These are phyloP conservation scores for Sabuloglossum arenarium DNA, from an alignment of 495 filamentous ascomycete species.

Conservation along the genomic window DNA sequence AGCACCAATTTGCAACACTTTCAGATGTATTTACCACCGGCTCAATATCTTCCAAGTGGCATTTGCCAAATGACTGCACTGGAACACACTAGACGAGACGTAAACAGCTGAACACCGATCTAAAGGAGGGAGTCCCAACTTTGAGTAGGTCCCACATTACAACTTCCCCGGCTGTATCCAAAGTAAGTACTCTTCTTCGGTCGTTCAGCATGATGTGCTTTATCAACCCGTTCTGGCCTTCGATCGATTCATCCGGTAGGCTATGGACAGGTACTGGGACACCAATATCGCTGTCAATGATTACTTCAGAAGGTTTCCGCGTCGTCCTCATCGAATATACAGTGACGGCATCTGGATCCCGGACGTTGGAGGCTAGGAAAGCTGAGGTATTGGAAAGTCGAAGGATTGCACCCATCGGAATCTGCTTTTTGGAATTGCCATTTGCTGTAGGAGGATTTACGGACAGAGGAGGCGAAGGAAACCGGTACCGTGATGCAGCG, in stretches of 20 bases:
- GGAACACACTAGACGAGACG: slow-evolving; percentile 43
- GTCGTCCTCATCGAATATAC: slow-evolving; percentile 25
- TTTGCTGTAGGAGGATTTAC: slow-evolving; percentile 10
- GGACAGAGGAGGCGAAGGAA: slow-evolving; percentile 11
- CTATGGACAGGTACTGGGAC: slow-evolving; percentile 44
- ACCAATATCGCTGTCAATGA: slow-evolving; percentile 32
- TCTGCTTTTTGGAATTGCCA: slow-evolving; percentile 32
- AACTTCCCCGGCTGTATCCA: slow-evolving; percentile 94
- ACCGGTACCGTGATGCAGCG: slow-evolving; percentile 19
- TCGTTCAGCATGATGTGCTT: slow-evolving; percentile 89
- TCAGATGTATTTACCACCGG: slow-evolving; percentile 73
- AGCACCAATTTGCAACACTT: slow-evolving; percentile 85
- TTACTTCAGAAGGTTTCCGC: slow-evolving; percentile 39
- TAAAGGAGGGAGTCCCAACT: slow-evolving; percentile 22
- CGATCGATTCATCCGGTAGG: slow-evolving; percentile 69
- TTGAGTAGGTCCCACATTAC: slow-evolving; percentile 82
- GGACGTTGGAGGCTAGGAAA: slow-evolving; percentile 31
- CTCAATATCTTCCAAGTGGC: slow-evolving; percentile 79
- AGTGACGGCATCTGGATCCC: slow-evolving; percentile 28
- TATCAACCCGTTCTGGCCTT: slow-evolving; percentile 87
- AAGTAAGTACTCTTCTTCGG: slow-evolving; percentile 63
- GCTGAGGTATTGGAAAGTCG: slow-evolving; percentile 65
- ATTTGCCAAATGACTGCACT: slow-evolving; percentile 73
- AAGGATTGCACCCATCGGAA: slow-evolving; percentile 54
- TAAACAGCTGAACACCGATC: background rate